A percentile compares a stretch with the other conserved stretches of the same genome.
Evolutionary conservation across 2,329 filamentous ascomycete species (phyloP).

Genomic region (Trichoderma arundinaceum): DNA sequence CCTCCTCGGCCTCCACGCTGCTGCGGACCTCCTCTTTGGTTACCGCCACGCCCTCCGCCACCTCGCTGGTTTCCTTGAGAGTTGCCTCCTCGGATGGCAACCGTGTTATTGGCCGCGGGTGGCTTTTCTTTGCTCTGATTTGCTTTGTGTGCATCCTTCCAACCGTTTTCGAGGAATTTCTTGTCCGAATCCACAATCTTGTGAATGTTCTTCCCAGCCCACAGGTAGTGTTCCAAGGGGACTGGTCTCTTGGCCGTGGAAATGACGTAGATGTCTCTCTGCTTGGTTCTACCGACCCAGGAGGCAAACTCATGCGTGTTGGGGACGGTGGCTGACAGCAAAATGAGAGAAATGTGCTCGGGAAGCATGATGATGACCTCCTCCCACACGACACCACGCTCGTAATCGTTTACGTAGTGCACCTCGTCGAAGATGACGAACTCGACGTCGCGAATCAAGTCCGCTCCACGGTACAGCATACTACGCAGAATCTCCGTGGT

Average conservation of each 20-base stretch:
- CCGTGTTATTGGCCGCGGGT: constrained; percentile 50
- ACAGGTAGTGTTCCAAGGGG: constrained; percentile 93
- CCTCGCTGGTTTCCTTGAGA: constrained; percentile 42
- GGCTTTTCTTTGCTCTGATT: constrained; percentile 82
- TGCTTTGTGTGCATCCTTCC: constrained; percentile 89
- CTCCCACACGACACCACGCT: constrained; percentile 97
- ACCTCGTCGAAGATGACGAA: constrained; percentile 99
- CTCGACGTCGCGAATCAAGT: constrained; percentile 94
- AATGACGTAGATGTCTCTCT: constrained; percentile 98
- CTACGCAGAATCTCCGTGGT: constrained; percentile 97
- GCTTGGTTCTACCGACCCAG: constrained; percentile 97
- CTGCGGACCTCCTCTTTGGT: constrained; percentile 50
- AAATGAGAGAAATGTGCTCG: constrained; percentile 92
- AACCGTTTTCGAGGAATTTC: constrained; percentile 87
- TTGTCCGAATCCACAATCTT: constrained; percentile 96
- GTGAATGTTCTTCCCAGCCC: constrained; percentile 89
- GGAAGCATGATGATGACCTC: constrained; percentile 99
- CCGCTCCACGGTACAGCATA: constrained; percentile 96
- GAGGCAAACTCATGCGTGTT: constrained; percentile 98
- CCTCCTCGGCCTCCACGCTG: constrained; percentile 55
- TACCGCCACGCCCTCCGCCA: constrained; percentile 52
- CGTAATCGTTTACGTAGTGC: constrained; percentile 96
- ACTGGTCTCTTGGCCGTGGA: constrained; percentile 95
- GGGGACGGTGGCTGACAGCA: constrained; percentile 93
- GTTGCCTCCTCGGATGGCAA: constrained; percentile 48